Evolutionary conservation across 352 stramenopile species (phyloP).

Genomic region (Phytophthora uliginosa): DNA sequence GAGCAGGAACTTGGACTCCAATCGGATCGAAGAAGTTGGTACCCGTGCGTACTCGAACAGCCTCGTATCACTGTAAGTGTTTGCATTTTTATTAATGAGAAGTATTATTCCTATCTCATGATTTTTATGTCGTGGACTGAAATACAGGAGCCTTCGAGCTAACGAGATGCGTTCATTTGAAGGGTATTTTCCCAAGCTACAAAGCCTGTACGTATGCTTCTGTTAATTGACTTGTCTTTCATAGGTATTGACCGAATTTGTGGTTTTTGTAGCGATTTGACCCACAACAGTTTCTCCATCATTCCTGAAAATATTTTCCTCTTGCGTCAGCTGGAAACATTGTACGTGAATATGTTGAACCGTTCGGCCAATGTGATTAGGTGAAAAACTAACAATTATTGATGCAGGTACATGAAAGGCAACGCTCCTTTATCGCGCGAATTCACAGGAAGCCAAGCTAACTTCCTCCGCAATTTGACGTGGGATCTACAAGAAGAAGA

Average conservation of each 20-base stretch:
- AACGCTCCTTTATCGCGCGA: constrained; percentile 8
- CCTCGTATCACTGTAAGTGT: constrained; percentile 10
- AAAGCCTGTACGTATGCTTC: constrained; percentile 5
- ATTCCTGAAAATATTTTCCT: constrained; percentile 18
- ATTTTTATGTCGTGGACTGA: background rate
- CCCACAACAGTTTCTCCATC: constrained; percentile 4
- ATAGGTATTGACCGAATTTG: background rate
- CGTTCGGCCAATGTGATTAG: background rate
- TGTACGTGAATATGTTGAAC: background rate
- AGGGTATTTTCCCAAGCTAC: constrained; percentile 21
- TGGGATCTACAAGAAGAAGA: constrained; percentile 26
- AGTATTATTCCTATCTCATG: background rate
- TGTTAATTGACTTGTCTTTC: background rate
- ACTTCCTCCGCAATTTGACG: constrained; percentile 11
- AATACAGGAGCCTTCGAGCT: constrained; percentile 12
- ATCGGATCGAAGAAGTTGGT: constrained; percentile 7
- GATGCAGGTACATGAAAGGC: constrained; percentile 13
- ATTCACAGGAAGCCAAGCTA: constrained; percentile 19
- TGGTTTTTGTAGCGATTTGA: background rate
- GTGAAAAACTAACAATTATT: background rate
- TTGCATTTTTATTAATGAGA: background rate
- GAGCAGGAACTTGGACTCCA: constrained; percentile 21
- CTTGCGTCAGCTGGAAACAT: constrained; percentile 3
- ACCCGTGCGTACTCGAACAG: constrained; percentile 5
- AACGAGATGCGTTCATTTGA: constrained; percentile 17